phyloP scores from a whole-genome alignment of 345 rosid genomes.

The Lenwebbia sp. region DNA sequence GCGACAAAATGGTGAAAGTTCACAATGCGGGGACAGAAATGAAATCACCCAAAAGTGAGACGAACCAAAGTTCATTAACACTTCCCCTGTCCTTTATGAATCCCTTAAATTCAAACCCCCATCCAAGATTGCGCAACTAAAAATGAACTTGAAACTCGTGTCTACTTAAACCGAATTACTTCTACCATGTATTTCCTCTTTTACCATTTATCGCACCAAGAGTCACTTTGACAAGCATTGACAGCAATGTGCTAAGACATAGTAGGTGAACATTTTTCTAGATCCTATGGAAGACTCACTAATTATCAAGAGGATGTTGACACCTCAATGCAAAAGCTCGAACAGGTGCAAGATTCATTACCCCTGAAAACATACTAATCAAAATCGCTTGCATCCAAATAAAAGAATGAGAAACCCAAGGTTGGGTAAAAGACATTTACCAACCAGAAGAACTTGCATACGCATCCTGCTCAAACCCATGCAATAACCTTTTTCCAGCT shows the following conservation, averaged over 20 bases:
- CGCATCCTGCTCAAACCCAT: conserved; percentile 45
- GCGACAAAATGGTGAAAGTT: background rate
- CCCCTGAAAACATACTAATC: background rate
- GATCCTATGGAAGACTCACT: background rate
- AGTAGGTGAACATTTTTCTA: background rate
- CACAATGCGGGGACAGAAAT: background rate
- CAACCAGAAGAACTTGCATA: conserved; percentile 47
- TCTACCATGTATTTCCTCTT: background rate
- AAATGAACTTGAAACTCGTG: background rate
- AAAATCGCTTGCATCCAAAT: background rate
- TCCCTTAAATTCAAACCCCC: background rate
- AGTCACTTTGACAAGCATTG: background rate
- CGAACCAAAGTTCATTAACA: background rate
- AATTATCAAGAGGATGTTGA: background rate
- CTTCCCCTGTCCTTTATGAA: background rate
- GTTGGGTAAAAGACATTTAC: background rate
- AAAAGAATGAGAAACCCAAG: background rate
- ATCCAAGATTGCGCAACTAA: background rate
- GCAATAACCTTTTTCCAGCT: conserved; percentile 25
- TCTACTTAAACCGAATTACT: background rate
- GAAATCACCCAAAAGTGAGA: background rate
- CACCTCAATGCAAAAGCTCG: background rate
- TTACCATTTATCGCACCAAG: background rate
- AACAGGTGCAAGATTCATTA: background rate
- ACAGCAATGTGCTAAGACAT: background rate